Base-by-base conservation (phyloP, 495 filamentous ascomycete species). In the Cryomyces antarcticus region DNA sequence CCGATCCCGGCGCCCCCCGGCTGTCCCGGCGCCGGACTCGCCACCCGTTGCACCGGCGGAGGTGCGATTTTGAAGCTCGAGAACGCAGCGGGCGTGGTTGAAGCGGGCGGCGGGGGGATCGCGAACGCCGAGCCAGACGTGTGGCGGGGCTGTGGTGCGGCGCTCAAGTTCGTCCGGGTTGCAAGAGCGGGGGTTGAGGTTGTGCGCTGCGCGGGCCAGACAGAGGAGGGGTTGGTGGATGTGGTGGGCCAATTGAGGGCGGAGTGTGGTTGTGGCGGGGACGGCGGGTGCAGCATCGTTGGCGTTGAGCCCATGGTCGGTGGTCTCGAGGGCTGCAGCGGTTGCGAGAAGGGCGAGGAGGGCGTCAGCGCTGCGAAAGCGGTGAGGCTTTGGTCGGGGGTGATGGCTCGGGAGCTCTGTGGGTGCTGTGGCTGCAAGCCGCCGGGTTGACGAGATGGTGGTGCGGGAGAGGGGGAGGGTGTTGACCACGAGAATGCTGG, bases 401-500 rank as follows among this genome's bases (percentile, higher is more conserved):
- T 57, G 7, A 72, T 63, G 29, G 69, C 63, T 1, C 69, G 65
- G 42, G 63, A 54, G 13, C 50, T 57, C 30, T 55, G 39, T 4
- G 36, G 27, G 6, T 9, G 38, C n/a, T 27, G 17, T 41, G 33
- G 41, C 17, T 27, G 35, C 30, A 45, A 10, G 47, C 27, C 29
- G 50, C 52, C 7, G 49, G 46, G 47, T 50, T 57, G 47, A 39
- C 51, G 42, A 48, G 31, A 34, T 24, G 17, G 17, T 24, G 17
- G 17, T 24, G 17, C 17, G 17, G 17, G 17, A 24, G 17, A 24
- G 17, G 47, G 27, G 6, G 39, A 3, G 35, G 56, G 38, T 40
- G 55, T 63, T 27, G 65, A 62, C 71, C 71, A 73, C 0, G 68
- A 56, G 42, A 70, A 66, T 9, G 57, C 57, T 29, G 71, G 59